A percentile compares a stretch with the other conserved stretches of the same genome.
phyloP scores from a whole-genome alignment of 108 stramenopile genomes.

The Epithemia pelagica region DNA sequence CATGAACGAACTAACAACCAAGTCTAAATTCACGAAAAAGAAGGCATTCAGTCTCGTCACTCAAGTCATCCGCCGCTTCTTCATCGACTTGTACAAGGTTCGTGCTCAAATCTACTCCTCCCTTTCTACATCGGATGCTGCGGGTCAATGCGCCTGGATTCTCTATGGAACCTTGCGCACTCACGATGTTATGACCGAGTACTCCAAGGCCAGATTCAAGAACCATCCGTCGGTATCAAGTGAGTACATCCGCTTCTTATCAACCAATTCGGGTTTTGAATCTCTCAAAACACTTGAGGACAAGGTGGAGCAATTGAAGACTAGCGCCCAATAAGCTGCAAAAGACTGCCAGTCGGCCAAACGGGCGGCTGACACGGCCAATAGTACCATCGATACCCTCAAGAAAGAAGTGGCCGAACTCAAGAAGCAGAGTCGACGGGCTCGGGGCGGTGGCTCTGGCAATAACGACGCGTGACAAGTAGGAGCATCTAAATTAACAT shows the following conservation, averaged over 20 bases:
- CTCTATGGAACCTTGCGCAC: not conserved
- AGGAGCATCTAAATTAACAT: no score
- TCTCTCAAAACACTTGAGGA: no score
- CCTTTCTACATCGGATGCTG: not conserved
- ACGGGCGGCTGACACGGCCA: not conserved
- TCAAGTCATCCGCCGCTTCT: not conserved
- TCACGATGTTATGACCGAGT: not conserved
- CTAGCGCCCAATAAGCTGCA: no score
- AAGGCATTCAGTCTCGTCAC: not conserved
- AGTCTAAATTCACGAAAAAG: not conserved
- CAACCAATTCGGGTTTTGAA: not conserved
- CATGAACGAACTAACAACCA: not conserved
- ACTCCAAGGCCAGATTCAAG: not conserved
- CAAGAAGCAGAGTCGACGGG: no score
- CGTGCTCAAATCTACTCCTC: not conserved
- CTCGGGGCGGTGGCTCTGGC: no score
- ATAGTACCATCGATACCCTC: not conserved
- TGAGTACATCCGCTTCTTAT: not conserved
- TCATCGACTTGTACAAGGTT: not conserved
- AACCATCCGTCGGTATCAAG: not conserved
- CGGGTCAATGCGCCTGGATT: not conserved
- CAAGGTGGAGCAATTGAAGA: no score
- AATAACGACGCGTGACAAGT: no score
- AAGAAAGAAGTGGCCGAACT: no score
- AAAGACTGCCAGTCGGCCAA: not conserved